These are phyloP conservation scores for Dictyophora rubrovolvata DNA, from an alignment of 768 basidiomycete genomes.

Conservation along the genomic window DNA sequence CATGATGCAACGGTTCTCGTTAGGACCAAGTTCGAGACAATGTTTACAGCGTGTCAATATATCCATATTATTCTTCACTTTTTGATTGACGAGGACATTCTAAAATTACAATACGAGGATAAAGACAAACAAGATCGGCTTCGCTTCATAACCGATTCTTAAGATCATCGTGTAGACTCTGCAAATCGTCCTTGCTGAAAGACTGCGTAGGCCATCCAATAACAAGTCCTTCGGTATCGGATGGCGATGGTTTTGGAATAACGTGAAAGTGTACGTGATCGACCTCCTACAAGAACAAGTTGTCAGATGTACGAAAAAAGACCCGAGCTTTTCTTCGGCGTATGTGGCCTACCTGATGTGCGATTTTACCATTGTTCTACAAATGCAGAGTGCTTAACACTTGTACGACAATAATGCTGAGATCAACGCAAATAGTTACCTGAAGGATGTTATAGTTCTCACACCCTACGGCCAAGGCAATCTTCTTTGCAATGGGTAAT, in stretches of 20 bases:
- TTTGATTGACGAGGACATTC: too few relatives aligned
- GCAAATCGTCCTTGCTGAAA: not conserved
- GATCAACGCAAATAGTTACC: constrained; percentile 8
- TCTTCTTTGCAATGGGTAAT: constrained; percentile 27
- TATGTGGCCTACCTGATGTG: constrained; percentile 18
- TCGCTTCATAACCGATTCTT: constrained; percentile 1
- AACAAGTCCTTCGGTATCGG: constrained; percentile 31
- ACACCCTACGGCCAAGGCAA: constrained; percentile 20
- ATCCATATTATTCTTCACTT: too few relatives aligned
- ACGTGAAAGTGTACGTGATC: constrained; percentile 34
- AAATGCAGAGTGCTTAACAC: not conserved
- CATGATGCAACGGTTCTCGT: too few relatives aligned
- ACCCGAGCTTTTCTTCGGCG: too few relatives aligned
- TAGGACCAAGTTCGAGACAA: too few relatives aligned
- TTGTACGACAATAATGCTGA: not conserved
- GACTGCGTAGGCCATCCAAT: constrained; percentile 67
- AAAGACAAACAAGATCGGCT: too few relatives aligned
- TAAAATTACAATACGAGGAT: too few relatives aligned
- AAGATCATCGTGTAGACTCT: constrained; percentile 1
- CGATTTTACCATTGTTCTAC: constrained; percentile 31
- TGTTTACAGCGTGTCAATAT: too few relatives aligned
- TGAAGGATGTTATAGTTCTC: constrained; percentile 34
- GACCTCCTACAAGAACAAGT: constrained; percentile 17
- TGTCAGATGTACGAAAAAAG: not conserved
- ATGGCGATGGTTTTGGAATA: constrained; percentile 32